A percentile compares a stretch with the other conserved stretches of the same genome.
These are phyloP conservation scores for Schwanniomyces occidentalis DNA, from an alignment of 805 yeast genomes.

Conservation along the genomic window DNA sequence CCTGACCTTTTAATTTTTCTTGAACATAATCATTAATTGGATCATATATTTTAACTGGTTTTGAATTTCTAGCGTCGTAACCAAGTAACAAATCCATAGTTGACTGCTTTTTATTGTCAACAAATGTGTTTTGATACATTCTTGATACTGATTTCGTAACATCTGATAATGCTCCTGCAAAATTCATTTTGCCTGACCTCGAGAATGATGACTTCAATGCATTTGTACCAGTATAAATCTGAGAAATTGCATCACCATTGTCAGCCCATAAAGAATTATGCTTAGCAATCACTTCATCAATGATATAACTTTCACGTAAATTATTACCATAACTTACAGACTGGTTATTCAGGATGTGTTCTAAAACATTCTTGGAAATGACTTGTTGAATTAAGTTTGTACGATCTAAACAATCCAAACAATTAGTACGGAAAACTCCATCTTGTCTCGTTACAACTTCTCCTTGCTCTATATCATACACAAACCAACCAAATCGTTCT, in stretches of 20 bases:
- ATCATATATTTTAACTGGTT: constrained; percentile 74
- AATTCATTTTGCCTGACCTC: constrained; percentile 91
- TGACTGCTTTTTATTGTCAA: constrained; percentile 87
- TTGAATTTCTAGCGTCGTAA: constrained; percentile 63
- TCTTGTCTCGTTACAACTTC: constrained; percentile 71
- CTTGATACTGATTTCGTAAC: constrained; percentile 95
- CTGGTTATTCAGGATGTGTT: constrained; percentile 32
- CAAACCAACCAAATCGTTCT: constrained; percentile 79
- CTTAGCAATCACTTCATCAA: constrained; percentile 59
- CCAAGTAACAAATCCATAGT: constrained; percentile 88
- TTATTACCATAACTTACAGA: constrained; percentile 22
- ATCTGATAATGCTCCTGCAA: constrained; percentile 96
- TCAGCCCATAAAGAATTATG: constrained; percentile 83
- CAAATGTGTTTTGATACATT: constrained; percentile 93
- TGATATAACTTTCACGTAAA: constrained; percentile 19
- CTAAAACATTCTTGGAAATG: constrained; percentile 70
- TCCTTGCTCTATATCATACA: constrained; percentile 58
- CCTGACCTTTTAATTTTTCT: constrained; percentile 52
- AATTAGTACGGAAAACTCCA: constrained; percentile 91
- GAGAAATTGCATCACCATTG: constrained; percentile 66
- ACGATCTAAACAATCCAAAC: constrained; percentile 89
- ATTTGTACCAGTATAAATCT: constrained; percentile 59
- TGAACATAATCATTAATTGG: constrained; percentile 87
- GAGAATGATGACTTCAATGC: constrained; percentile 86
- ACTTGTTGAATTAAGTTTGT: constrained; percentile 89